A percentile compares a stretch with the other conserved stretches of the same genome.
Conservation (phyloP, 2,329 filamentous ascomycete species). For the Colletotrichum melonis region DNA sequence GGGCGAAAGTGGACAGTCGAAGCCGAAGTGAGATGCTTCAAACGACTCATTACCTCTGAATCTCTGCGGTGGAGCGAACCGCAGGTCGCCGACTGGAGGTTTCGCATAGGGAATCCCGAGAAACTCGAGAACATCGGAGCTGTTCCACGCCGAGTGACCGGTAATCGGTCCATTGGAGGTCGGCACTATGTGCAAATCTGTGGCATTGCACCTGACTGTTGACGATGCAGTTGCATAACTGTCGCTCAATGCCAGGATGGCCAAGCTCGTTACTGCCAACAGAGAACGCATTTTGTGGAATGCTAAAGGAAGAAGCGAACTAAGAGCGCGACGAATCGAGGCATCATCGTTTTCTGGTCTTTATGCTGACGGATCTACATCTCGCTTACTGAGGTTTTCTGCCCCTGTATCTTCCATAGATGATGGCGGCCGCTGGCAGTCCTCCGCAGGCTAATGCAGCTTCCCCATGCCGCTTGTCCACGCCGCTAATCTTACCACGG, state of each 20-base stretch:
- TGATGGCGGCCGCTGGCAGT: neutral
- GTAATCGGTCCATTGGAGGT: conserved; percentile 48
- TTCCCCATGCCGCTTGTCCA: neutral
- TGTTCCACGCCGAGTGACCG: conserved; percentile 45
- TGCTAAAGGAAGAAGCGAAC: neutral
- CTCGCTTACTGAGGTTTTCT: neutral
- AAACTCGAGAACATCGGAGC: conserved; percentile 48
- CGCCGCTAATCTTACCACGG: conserved; percentile 13
- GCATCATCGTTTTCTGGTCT: neutral
- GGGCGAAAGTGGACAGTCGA: conserved; percentile 42
- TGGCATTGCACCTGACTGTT: conserved; percentile 21
- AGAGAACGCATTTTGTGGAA: neutral
- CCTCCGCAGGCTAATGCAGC: neutral
- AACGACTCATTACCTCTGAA: conserved; percentile 37
- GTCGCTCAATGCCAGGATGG: neutral
- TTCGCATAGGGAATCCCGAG: conserved; percentile 47
- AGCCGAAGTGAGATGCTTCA: conserved; percentile 42
- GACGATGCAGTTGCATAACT: neutral
- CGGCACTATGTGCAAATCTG: conserved; percentile 40
- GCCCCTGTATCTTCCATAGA: neutral
- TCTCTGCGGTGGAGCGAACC: conserved; percentile 41
- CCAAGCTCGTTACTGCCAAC: neutral
- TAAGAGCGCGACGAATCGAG: neutral
- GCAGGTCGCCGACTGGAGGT: conserved; percentile 41
- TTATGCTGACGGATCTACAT: neutral